phyloP scores from a whole-genome alignment of 1,139 yeast genomes.

The Williopsis jadinii region DNA sequence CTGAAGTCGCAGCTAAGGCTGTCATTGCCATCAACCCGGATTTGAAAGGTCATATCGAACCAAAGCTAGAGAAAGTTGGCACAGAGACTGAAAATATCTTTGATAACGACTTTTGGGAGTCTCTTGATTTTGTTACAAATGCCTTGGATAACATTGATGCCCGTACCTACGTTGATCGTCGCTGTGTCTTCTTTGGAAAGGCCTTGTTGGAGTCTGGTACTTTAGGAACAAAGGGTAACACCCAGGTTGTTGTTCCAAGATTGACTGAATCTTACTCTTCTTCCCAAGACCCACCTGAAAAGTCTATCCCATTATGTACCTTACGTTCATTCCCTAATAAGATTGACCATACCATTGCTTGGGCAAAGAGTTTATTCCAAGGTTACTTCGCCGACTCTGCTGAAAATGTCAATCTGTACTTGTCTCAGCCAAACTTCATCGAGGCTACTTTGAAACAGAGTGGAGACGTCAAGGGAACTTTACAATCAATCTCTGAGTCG shows the following conservation, averaged over 20 bases:
- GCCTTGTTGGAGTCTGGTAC: slow-evolving; percentile 96
- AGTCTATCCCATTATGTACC: slow-evolving; percentile 94
- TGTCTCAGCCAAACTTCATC: slow-evolving; percentile 88
- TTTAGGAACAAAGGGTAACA: slow-evolving; percentile 96
- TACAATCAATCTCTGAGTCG: slow-evolving; percentile 69
- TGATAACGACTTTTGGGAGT: slow-evolving; percentile 80
- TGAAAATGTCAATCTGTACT: slow-evolving; percentile 84
- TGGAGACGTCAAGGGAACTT: slow-evolving; percentile 83
- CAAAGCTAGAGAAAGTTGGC: slow-evolving; percentile 84
- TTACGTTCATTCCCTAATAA: slow-evolving; percentile 95
- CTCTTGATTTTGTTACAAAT: slow-evolving; percentile 83
- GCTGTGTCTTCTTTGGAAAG: slow-evolving; percentile 89
- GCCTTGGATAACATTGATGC: slow-evolving; percentile 98
- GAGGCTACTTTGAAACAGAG: slow-evolving; percentile 87
- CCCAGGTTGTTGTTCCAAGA: slow-evolving; percentile 91
- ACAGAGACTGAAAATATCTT: slow-evolving; percentile 86
- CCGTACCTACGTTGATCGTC: slow-evolving; percentile 93
- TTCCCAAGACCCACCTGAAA: slow-evolving; percentile 98
- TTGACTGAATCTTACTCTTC: slow-evolving; percentile 93
- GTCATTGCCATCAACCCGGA: slow-evolving; percentile 83
- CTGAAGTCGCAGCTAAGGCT: slow-evolving; percentile 86
- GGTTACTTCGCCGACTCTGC: slow-evolving; percentile 90
- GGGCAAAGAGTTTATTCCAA: slow-evolving; percentile 95
- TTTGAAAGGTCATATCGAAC: slow-evolving; percentile 65
- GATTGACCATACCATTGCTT: slow-evolving; percentile 97